Evolutionary conservation across 2,329 filamentous ascomycete species (phyloP), one percentile per base, ranked within the genome.

Genomic region (Colletotrichum sp.): DNA sequence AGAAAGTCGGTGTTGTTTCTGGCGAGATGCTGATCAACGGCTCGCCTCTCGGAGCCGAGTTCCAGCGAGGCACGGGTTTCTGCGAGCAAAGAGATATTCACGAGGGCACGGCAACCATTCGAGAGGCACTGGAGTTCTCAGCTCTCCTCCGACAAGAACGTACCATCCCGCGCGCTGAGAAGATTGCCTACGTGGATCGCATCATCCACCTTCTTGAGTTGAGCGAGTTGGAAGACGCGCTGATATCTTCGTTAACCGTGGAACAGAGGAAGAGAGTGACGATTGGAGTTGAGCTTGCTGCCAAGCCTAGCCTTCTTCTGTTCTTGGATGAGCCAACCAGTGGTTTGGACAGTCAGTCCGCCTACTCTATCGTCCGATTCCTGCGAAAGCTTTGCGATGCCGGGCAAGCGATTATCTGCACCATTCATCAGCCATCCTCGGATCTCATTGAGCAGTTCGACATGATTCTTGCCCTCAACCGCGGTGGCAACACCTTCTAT

Each of bases 61-160:
- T 95, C 81, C 92, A 93, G 79, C 87, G 93, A 63, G 90, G 89
- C 29, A 94, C 93, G 16, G 93, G 93, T 8, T 95, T 93, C 83
- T 93, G 91, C 79, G 90, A 94, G 81, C 93, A 94, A 80, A 92
- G 92, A 85, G 93, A 94, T 83, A 84, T 94, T 4, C 93, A 94
- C 78, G 92, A 94, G 77, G 88, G 88, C 19, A 93, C 92, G 2
- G 87, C 92, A 0, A 94, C 93, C 0, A 92, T 95, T 32, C 87
- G 91, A 8, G 93, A 94, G 81, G 92, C 93, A 0, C 87, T 94
- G 12, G 89, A 92, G 74, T 94, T 94, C 80, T 94, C 92, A 0
- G 93, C 93, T 5, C 85, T 93, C 9, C 85, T 94, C 5, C 88
- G 93, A 69, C 93, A 94, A 79, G 88, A 91, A 36, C 85, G 87